Evolutionary conservation across 2,329 filamentous ascomycete species (phyloP), one percentile per base, ranked within the genome.

Genomic region (Cyclaneusma minus): DNA sequence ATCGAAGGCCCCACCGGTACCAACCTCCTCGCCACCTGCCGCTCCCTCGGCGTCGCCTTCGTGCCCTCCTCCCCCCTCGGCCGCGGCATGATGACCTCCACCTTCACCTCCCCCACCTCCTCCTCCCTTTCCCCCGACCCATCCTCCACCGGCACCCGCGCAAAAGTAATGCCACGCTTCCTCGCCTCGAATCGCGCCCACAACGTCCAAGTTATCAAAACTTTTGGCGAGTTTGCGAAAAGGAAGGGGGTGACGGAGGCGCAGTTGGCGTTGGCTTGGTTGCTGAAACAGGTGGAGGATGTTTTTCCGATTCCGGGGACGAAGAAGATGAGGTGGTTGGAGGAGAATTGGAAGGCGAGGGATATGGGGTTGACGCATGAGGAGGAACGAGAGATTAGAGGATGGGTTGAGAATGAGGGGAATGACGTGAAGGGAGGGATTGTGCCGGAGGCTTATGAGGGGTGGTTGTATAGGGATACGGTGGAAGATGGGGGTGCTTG

Each of bases 181-280:
- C 46, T 36, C 3, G 49, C 53, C 10, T 63, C 62, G 26, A 65
- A 72, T 35, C 62, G 70, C 37, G 47, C 44, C 6, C 63, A 64
- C 43, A 75, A 75, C 35, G 32, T 71, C 7, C 49, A 54, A 34
- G 43, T 74, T 3, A 59, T 70, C 3, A 58, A 64, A 16, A 44
- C 45, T 11, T 54, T 76, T 29, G 43, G 48, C 3, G 49, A 40
- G 4, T 40, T 74, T 5, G 68, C 66, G 1, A 48, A 56, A 21
- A 52, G 49, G 33, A 74, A 77, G 47, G 57, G 42, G 4, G 56
- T 54, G 23, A 71, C 70, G 0, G 37, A 66, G 0, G 56, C 55
- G 2, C 63, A 80, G 41, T 42, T 80, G 16, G 62, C 66, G 2
- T 51, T 78, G 15, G 71, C 71, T 0, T 79, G 72, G 70, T 37